phyloP scores from a whole-genome alignment of 2,329 filamentous ascomycete species.

The Beauveria sp. region DNA sequence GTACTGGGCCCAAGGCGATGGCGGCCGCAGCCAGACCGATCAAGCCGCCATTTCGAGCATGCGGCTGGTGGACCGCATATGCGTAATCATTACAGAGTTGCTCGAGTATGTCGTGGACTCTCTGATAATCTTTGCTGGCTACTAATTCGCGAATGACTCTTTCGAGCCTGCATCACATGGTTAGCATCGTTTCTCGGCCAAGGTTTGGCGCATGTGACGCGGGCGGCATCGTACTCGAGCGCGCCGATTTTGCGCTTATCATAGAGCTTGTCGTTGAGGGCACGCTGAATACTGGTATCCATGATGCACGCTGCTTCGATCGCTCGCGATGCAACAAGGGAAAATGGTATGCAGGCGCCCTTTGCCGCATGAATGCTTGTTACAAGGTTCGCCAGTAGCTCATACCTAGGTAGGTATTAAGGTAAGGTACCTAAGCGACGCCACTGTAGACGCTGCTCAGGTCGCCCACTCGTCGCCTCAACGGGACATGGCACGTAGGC shows the following conservation, averaged over 20 bases:
- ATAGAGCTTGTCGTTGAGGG: conserved; percentile 96
- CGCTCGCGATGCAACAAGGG: neutral
- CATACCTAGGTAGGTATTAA: neutral
- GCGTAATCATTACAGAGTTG: conserved; percentile 97
- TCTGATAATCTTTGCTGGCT: conserved; percentile 66
- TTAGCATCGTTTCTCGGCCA: conserved; percentile 12
- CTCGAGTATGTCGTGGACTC: conserved; percentile 81
- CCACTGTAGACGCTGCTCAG: neutral
- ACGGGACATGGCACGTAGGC: neutral
- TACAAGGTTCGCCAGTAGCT: neutral
- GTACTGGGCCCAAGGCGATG: conserved; percentile 85
- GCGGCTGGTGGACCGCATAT: conserved; percentile 92
- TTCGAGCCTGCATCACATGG: conserved; percentile 59
- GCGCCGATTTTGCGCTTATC: conserved; percentile 96
- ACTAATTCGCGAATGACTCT: conserved; percentile 81
- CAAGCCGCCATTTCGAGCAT: conserved; percentile 90
- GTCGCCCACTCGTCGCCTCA: neutral
- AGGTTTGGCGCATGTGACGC: neutral
- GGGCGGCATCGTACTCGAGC: conserved; percentile 64
- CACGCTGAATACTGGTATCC: conserved; percentile 83
- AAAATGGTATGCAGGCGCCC: neutral
- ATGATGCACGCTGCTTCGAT: conserved; percentile 41
- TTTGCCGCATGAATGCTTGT: neutral
- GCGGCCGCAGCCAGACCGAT: conserved; percentile 93
- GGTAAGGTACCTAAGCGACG: neutral